Conservation (phyloP, 2,329 filamentous ascomycete genomes). For the Paraconiothyrium brasiliense region DNA sequence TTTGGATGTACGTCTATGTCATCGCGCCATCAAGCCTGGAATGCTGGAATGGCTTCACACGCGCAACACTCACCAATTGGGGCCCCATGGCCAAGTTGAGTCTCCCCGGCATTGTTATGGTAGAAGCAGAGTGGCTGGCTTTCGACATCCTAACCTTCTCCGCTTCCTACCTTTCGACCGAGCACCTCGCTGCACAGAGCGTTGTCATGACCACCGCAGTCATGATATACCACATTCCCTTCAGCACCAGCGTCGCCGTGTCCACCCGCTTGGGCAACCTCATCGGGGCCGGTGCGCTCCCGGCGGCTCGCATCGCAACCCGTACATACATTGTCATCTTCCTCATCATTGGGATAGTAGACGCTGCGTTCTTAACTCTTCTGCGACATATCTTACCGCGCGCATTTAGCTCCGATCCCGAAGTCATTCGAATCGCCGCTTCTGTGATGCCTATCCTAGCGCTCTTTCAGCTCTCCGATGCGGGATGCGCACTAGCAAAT, state of each 20-base stretch:
- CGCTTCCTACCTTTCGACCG: conserved; percentile 79
- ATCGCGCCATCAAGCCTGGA: conserved; percentile 50
- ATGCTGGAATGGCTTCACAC: conserved; percentile 78
- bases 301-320: conserved; percentile 46
- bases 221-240: conserved; percentile 53
- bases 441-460: conserved; percentile 48
- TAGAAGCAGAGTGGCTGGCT: conserved; percentile 70
- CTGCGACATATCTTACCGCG: conserved; percentile 43
- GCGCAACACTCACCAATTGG: conserved; percentile 76
- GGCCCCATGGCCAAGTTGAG: conserved; percentile 87
- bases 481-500: conserved; percentile 48
- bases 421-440: conserved; percentile 45
- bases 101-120: conserved; percentile 90
- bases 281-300: conserved; percentile 48
- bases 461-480: conserved; percentile 51
- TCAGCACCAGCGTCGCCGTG: conserved; percentile 46
- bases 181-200: conserved; percentile 81
- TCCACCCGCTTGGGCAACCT: conserved; percentile 52
- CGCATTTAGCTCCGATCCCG: conserved; percentile 47
- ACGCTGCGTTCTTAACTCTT: conserved; percentile 43
- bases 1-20: conserved; percentile 58
- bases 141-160: conserved; percentile 69
- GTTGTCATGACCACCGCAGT: conserved; percentile 48
- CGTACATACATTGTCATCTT: conserved; percentile 46
- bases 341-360: conserved; percentile 45